A percentile compares a stretch with the other conserved stretches of the same genome.
phyloP scores from a whole-genome alignment of 1,284 basidiomycete species.

The Hemileia vastatrix region DNA sequence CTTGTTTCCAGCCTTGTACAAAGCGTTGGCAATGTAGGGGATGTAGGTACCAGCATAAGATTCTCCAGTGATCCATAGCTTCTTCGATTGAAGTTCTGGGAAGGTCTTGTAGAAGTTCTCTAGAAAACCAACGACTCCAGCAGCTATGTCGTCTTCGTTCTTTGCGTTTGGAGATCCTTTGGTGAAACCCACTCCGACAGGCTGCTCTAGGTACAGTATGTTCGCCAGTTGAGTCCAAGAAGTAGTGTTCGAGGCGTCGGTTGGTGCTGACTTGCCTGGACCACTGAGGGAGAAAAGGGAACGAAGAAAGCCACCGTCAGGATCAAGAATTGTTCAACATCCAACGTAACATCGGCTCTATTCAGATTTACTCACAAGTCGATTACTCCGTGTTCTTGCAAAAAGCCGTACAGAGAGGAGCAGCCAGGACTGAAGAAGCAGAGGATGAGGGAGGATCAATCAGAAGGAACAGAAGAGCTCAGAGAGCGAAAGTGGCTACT shows the following conservation, averaged over 20 bases:
- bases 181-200: not conserved
- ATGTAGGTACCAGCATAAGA: too few relatives aligned
- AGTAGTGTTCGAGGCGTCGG: not conserved
- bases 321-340: too few relatives aligned
- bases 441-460: too few relatives aligned
- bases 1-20: too few relatives aligned
- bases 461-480: too few relatives aligned
- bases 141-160: constrained; percentile 7
- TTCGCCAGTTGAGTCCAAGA: constrained; percentile 9
- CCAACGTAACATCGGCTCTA: too few relatives aligned
- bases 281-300: not conserved
- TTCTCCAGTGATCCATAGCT: constrained; percentile 8
- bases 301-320: too few relatives aligned
- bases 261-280: not conserved
- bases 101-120: not conserved
- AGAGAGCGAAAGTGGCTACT: too few relatives aligned
- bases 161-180: not conserved
- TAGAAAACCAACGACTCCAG: not conserved
- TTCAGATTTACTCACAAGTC: too few relatives aligned
- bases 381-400: too few relatives aligned
- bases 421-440: too few relatives aligned
- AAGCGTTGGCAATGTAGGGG: not conserved
- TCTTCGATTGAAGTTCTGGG: constrained; percentile 10
- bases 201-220: constrained; percentile 8
- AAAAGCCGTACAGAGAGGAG: too few relatives aligned